Percentiles rank a stretch among this genome's conserved stretches.
Evolutionary conservation across 768 basidiomycete genomes (phyloP).

Genomic region (Cantharellus cinnabarinus): DNA sequence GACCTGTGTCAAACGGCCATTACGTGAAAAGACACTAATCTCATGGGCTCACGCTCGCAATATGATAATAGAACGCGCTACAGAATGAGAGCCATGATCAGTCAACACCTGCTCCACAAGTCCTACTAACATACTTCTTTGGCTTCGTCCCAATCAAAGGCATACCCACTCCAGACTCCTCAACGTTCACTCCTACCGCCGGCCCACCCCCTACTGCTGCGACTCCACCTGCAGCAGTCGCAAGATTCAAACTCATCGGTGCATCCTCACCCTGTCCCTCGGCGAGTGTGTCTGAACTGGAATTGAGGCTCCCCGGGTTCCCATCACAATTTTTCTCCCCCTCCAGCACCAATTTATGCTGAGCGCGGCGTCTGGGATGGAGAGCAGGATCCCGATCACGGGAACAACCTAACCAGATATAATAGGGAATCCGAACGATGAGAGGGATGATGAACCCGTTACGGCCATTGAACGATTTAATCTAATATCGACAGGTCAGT

Average conservation of each 20-base stretch:
- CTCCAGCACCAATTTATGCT: too few relatives aligned
- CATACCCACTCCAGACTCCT: too few relatives aligned
- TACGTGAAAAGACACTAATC: background rate
- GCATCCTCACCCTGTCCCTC: too few relatives aligned
- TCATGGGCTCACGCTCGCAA: conserved; percentile 22
- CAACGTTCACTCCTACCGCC: too few relatives aligned
- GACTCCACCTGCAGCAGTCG: too few relatives aligned
- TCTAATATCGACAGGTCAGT: conserved; percentile 11
- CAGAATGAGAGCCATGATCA: background rate
- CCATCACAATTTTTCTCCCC: too few relatives aligned
- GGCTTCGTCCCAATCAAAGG: background rate
- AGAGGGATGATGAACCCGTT: conserved; percentile 50
- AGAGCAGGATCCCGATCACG: conserved; percentile 21
- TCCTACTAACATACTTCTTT: background rate
- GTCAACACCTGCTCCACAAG: background rate
- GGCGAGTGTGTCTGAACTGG: too few relatives aligned
- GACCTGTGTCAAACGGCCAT: background rate
- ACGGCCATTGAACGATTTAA: conserved; percentile 49
- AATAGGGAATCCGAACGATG: conserved; percentile 31
- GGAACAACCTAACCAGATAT: conserved; percentile 51
- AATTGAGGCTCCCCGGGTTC: too few relatives aligned
- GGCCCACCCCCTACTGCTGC: too few relatives aligned
- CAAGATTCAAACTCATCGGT: too few relatives aligned
- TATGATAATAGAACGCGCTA: conserved; percentile 43
- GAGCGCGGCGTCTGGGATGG: too few relatives aligned